phyloP scores from a whole-genome alignment of 148 eudicot genomes.

The Vaccinium vitisidaea region DNA sequence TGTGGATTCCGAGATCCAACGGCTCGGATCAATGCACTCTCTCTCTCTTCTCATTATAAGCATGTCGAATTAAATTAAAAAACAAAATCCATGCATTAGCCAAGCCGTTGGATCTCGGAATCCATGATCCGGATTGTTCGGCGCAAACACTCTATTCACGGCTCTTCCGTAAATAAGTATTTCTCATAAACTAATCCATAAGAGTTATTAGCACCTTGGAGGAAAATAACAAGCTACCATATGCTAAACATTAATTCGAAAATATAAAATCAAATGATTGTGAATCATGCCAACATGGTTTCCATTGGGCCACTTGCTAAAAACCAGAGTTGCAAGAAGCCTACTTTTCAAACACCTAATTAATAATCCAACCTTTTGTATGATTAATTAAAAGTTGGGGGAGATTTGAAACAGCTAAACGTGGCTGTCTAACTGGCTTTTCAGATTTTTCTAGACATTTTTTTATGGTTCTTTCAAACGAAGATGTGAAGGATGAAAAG shows the following conservation, averaged over 20 bases:
- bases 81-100: too few species aligned
- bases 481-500: too few species aligned
- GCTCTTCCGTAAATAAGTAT: too few species aligned
- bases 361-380: not conserved
- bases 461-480: not conserved
- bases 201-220: too few species aligned
- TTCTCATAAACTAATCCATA: too few species aligned
- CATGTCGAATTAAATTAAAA: too few species aligned
- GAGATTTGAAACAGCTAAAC: not conserved
- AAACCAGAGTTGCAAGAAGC: not conserved
- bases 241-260: not conserved
- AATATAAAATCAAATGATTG: not conserved
- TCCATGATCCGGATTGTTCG: too few species aligned
- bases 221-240: not conserved
- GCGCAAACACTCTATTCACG: too few species aligned
- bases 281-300: not conserved
- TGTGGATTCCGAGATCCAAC: too few species aligned
- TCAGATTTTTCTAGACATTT: not conserved
- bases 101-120: too few species aligned
- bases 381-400: not conserved
- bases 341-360: not conserved
- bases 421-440: not conserved
- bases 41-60: too few species aligned
- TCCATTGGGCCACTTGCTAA: not conserved
- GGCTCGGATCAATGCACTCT: too few species aligned